Conservation (phyloP, 208 protist species). For the Trypanosoma melophagium region DNA sequence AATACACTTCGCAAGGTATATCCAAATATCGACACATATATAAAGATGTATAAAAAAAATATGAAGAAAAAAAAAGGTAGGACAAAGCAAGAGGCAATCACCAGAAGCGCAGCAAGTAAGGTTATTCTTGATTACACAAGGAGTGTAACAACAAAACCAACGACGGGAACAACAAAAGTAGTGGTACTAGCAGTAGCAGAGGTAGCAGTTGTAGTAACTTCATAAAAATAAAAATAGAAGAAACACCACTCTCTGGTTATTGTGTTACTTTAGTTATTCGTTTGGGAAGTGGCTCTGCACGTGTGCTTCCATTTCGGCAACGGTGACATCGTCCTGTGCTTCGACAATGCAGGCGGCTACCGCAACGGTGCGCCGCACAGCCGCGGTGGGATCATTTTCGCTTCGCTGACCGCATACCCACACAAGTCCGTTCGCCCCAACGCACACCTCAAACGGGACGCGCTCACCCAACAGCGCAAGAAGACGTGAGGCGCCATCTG, state of each 20-base stretch:
- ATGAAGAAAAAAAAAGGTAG: constrained; percentile 3
- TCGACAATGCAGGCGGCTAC: constrained; percentile 74
- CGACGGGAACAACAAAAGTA: too few relatives aligned
- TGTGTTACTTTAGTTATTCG: constrained; percentile 17
- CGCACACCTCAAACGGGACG: constrained; percentile 72
- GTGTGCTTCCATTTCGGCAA: constrained; percentile 67
- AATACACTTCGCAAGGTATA: not conserved
- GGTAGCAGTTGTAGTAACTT: too few relatives aligned
- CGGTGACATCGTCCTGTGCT: constrained; percentile 63
- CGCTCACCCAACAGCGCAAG: constrained; percentile 53
- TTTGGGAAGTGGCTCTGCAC: constrained; percentile 67
- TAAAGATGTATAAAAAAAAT: not conserved
- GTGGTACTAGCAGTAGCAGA: too few relatives aligned
- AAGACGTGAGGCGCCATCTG: constrained; percentile 53
- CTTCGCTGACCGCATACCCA: constrained; percentile 74
- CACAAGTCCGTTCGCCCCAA: constrained; percentile 80
- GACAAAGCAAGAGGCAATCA: not conserved
- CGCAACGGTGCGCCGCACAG: constrained; percentile 62
- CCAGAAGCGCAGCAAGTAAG: not conserved
- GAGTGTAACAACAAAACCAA: too few relatives aligned
- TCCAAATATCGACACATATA: constrained; percentile 2
- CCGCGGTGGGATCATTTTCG: constrained; percentile 42
- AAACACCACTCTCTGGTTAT: not conserved
- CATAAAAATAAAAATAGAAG: too few relatives aligned
- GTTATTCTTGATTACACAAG: not conserved